Evolutionary conservation across 805 yeast species (phyloP).

Genomic region (Lachancea kluyveri): DNA sequence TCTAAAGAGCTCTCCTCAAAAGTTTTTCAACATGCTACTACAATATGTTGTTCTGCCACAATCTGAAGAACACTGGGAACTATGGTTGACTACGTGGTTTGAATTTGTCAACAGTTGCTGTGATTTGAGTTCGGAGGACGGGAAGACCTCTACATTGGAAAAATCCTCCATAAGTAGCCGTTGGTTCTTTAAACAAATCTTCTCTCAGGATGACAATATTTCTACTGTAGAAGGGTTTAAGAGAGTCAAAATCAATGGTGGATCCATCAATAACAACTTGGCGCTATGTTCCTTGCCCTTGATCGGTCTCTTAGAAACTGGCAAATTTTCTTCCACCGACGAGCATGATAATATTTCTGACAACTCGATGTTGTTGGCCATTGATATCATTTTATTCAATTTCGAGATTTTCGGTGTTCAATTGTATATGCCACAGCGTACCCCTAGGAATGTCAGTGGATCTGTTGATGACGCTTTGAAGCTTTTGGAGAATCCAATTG

Average conservation of each 20-base stretch:
- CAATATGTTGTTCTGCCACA: conserved; percentile 5
- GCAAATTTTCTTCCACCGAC: neutral
- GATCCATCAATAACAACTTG: conserved; percentile 17
- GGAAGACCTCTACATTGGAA: neutral
- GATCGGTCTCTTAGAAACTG: conserved; percentile 4
- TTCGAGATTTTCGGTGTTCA: conserved; percentile 3
- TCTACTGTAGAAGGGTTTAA: conserved; percentile 1
- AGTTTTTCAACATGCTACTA: conserved; percentile 6
- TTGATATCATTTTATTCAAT: conserved; percentile 3
- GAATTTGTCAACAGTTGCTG: conserved; percentile 13
- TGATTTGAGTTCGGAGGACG: neutral
- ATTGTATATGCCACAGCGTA: neutral
- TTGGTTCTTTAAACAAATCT: conserved; percentile 1
- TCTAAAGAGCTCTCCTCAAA: conserved; percentile 6
- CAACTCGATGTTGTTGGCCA: conserved; percentile 1
- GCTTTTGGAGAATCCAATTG: conserved; percentile 13
- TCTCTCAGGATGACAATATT: neutral
- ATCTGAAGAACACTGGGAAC: conserved; percentile 19
- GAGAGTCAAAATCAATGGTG: conserved; percentile 8
- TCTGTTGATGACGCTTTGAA: neutral
- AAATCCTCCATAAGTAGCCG: conserved; percentile 3
- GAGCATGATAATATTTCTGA: conserved; percentile 2
- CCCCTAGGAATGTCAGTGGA: neutral
- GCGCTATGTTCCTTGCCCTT: conserved; percentile 17
- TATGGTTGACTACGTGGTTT: conserved; percentile 24